Base-by-base conservation (phyloP, 2,329 filamentous ascomycete species). In the Ophidiomyces ophidiicola region DNA sequence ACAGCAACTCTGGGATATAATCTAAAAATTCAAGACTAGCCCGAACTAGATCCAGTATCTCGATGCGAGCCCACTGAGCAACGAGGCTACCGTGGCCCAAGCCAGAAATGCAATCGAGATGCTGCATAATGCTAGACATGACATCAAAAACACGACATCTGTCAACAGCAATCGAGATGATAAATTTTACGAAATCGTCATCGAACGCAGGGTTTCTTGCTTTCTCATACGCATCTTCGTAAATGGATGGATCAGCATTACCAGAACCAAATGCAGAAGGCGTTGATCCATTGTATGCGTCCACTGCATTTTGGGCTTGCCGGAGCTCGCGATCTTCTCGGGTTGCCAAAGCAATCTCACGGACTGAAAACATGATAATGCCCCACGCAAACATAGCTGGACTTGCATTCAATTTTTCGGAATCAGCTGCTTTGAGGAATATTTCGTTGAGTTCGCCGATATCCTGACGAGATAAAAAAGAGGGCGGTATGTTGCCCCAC, bases 331-430 rank as follows among this genome's bases (percentile, higher is more conserved):
- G 56, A n/a, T 48, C 52, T 53, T 81, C 77, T 26, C 73, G 74
- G 32, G 78, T 68, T 36, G 67, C 68, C 41, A 74, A 68, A 47
- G 77, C 80, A 8, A 73, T 72, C 29, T 74, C 63, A 48, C 76
- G 74, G 63, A 90, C 75, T 18, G 72, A 70, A 51, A 81, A 74
- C 6, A 87, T 67, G 18, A 94, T 72, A 33, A 88, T 66, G 3
- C 79, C 76, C 87, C 87, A 96, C 2, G 82, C 75, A 48, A 92
- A 82, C 14, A 84, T 71, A 12, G 82, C 76, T 1, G 84, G 83
- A 40, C 74, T 76, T 14, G 82, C 81, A 24, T 74, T 74, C 25
- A 68, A 64, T n/a, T 74, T 67, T 11, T 70, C 70, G 14, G 61
- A 54, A 19, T 68, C 68, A 8, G 75, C 71, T 5, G 77, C 74